Percentiles rank a stretch among this genome's conserved stretches.
Conservation (phyloP, 225 moss, liverwort and hornwort genomes). For the Pleurozium schreberi region DNA sequence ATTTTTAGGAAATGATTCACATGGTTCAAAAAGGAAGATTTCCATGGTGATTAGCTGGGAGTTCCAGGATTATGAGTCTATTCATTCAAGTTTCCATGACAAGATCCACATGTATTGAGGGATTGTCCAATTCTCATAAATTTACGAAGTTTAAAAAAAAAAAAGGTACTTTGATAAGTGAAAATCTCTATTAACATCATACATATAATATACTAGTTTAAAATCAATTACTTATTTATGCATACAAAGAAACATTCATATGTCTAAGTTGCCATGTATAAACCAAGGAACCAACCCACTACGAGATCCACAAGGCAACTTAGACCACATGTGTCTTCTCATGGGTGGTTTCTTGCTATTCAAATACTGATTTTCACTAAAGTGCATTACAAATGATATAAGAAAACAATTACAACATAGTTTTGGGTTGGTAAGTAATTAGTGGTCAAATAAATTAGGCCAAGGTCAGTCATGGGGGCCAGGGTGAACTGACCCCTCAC, state of each 20-base stretch:
- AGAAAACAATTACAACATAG: background rate
- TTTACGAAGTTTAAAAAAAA: background rate
- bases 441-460: background rate
- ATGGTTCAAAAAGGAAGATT: no score
- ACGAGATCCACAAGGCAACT: background rate
- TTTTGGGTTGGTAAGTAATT: background rate
- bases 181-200: background rate
- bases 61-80: background rate
- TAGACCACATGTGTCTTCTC: background rate
- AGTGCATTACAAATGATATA: background rate
- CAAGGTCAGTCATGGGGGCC: no score
- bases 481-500: no score
- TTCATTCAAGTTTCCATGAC: background rate
- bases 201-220: background rate
- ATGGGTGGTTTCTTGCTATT: background rate
- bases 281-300: background rate
- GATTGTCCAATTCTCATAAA: background rate
- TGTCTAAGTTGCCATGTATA: background rate
- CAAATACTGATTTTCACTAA: background rate
- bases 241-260: no score
- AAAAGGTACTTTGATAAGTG: no score
- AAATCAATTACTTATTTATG: no score
- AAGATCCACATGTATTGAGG: background rate
- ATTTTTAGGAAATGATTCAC: background rate
- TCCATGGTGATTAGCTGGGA: accelerated